Conservation (phyloP, 2,329 filamentous ascomycete genomes). For the Corinectria fuckeliana region DNA sequence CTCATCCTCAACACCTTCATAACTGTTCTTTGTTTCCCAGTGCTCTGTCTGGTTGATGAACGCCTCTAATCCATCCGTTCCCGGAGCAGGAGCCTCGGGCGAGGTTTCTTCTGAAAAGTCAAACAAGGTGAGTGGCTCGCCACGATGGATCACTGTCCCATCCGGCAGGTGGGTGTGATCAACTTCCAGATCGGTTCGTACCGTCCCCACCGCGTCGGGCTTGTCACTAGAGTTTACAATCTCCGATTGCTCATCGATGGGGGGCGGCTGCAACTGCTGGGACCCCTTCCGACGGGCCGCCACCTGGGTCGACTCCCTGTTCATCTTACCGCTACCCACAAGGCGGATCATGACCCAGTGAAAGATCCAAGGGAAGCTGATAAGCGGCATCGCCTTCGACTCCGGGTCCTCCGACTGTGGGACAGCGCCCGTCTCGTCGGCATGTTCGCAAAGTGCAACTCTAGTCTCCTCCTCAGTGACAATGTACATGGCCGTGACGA, state of each 20-base stretch:
- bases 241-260: not conserved
- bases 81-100: not conserved
- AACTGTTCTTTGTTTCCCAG: not conserved
- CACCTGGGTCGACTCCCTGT: constrained; percentile 21
- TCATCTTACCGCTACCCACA: constrained; percentile 34
- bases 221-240: not conserved
- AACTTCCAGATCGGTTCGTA: constrained; percentile 5
- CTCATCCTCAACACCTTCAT: not conserved
- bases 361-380: constrained; percentile 96
- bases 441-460: constrained; percentile 59
- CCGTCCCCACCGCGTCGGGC: not conserved
- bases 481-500: constrained; percentile 87
- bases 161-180: constrained; percentile 26
- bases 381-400: constrained; percentile 72
- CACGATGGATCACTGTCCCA: constrained; percentile 28
- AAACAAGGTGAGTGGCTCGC: constrained; percentile 29
- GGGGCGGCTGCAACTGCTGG: not conserved
- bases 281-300: constrained; percentile 16
- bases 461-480: constrained; percentile 77
- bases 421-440: constrained; percentile 43
- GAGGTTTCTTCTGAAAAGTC: constrained; percentile 8
- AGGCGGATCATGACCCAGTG: constrained; percentile 58
- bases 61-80: constrained; percentile 2
- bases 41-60: not conserved
- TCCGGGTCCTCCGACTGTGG: constrained; percentile 30